These are phyloP conservation scores for Auricularia sp. DNA, from an alignment of 768 basidiomycete genomes.

Conservation along the genomic window DNA sequence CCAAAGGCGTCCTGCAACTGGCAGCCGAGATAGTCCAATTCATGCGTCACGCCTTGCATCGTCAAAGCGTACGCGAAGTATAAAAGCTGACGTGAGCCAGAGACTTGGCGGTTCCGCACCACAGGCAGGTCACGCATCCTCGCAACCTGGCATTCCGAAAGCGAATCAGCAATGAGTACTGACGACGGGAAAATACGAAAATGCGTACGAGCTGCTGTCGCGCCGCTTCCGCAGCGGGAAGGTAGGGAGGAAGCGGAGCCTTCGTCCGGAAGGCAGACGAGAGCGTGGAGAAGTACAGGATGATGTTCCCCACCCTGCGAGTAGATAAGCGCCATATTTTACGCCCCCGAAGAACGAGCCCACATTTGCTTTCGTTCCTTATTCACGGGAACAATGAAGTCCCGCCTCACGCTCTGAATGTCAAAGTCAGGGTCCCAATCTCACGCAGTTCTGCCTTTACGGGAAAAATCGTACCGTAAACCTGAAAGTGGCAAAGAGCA, in stretches of 20 bases:
- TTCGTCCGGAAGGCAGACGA: constrained; percentile 75
- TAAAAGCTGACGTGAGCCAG: constrained; percentile 74
- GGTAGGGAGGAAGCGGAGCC: constrained; percentile 89
- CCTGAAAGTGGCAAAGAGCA: constrained; percentile 27
- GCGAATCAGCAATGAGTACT: not conserved
- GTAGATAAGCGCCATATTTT: not conserved
- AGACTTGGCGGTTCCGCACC: constrained; percentile 72
- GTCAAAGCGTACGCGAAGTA: constrained; percentile 92
- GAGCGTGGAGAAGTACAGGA: constrained; percentile 76
- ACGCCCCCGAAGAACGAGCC: constrained; percentile 9
- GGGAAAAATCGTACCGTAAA: constrained; percentile 45
- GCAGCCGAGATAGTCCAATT: constrained; percentile 72
- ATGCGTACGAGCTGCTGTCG: constrained; percentile 60
- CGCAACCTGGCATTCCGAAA: constrained; percentile 41
- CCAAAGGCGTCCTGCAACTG: constrained; percentile 87
- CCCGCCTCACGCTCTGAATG: constrained; percentile 63
- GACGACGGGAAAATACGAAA: not conserved
- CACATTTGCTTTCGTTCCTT: constrained; percentile 75
- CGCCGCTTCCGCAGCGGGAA: constrained; percentile 85
- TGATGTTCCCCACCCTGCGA: constrained; percentile 71
- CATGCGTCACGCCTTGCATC: constrained; percentile 88
- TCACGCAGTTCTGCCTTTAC: not conserved
- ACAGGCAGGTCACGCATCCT: constrained; percentile 80
- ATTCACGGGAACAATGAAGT: constrained; percentile 89
- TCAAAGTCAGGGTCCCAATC: not conserved